Conservation (phyloP, 768 basidiomycete species). For the Tremella yokohamensis region DNA sequence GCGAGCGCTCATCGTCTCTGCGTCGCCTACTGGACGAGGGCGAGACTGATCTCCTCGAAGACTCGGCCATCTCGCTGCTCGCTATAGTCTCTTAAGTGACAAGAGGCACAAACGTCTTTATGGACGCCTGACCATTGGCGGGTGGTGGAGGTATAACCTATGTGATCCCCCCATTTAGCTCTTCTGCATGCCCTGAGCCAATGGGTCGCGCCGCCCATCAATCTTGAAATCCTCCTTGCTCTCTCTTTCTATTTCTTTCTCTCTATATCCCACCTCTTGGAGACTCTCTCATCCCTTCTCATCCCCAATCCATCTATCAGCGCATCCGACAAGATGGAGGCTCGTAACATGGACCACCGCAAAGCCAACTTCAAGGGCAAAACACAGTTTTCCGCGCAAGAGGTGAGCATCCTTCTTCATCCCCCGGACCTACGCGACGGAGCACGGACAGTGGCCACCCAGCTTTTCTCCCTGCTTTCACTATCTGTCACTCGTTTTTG, state of each 20-base stretch:
- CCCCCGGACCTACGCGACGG: not conserved
- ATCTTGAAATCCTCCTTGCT: not conserved
- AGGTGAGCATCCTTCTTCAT: slow-evolving; percentile 32
- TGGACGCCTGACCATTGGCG: too few species aligned
- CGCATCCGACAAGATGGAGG: slow-evolving; percentile 38
- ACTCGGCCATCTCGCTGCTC: slow-evolving; percentile 1
- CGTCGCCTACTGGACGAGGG: slow-evolving; percentile 9
- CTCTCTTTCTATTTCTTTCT: not conserved
- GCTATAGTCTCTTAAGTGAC: too few species aligned
- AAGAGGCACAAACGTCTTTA: too few species aligned
- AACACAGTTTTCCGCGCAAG: slow-evolving; percentile 50
- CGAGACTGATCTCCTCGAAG: slow-evolving; percentile 3
- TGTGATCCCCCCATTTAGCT: too few species aligned
- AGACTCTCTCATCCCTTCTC: not conserved
- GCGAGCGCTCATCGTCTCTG: slow-evolving; percentile 1
- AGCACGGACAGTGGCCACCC: slow-evolving; percentile 1
- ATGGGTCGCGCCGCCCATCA: slow-evolving; percentile 1
- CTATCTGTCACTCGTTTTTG: not conserved
- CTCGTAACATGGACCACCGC: slow-evolving; percentile 48
- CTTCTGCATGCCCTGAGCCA: not conserved
- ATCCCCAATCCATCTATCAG: not conserved
- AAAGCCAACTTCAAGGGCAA: slow-evolving; percentile 52
- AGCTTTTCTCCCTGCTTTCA: not conserved
- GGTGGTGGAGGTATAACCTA: too few species aligned
- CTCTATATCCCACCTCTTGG: not conserved